These are phyloP conservation scores for Aquilaria sinensis DNA, from an alignment of 345 rosid genomes.

Conservation along the genomic window DNA sequence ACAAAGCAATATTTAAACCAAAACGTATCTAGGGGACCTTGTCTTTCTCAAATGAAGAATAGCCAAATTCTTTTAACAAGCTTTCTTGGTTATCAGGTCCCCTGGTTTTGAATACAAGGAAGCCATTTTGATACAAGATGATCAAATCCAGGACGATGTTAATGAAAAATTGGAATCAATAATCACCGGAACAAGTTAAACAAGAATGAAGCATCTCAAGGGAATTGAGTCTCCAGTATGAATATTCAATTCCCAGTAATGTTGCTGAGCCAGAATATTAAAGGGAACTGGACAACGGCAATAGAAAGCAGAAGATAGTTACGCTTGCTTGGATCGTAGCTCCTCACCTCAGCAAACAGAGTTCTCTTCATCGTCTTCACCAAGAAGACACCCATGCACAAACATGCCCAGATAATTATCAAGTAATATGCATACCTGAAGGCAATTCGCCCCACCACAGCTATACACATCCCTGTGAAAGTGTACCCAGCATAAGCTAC, in stretches of 20 bases:
- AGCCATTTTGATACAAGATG: no score
- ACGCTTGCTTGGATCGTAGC: slow-evolving; percentile 24
- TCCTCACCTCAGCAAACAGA: slow-evolving; percentile 24
- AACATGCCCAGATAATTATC: slow-evolving; percentile 37
- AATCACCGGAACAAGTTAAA: no score
- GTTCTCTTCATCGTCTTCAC: slow-evolving; percentile 49
- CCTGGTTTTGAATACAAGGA: no score
- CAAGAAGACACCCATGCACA: slow-evolving; percentile 45
- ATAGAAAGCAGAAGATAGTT: slow-evolving; percentile 26
- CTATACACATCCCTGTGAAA: slow-evolving; percentile 43
- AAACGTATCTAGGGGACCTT: no score
- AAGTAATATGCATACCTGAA: slow-evolving; percentile 35
- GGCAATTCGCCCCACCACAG: slow-evolving; percentile 30
- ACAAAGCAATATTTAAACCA: no score
- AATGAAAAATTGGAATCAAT: no score
- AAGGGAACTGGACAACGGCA: slow-evolving; percentile 29
- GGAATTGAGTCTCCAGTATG: not conserved
- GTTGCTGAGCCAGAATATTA: slow-evolving; percentile 31
- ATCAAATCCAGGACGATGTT: no score
- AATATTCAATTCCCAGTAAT: slow-evolving; percentile 14
- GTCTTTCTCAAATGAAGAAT: no score
- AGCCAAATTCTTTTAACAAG: no score
- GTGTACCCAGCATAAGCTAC: slow-evolving; percentile 55
- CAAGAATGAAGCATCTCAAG: no score
- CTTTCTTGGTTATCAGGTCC: no score